These are phyloP conservation scores for Magnusiomyces tetraspermus DNA, from an alignment of 1,139 yeast genomes.

Conservation along the genomic window DNA sequence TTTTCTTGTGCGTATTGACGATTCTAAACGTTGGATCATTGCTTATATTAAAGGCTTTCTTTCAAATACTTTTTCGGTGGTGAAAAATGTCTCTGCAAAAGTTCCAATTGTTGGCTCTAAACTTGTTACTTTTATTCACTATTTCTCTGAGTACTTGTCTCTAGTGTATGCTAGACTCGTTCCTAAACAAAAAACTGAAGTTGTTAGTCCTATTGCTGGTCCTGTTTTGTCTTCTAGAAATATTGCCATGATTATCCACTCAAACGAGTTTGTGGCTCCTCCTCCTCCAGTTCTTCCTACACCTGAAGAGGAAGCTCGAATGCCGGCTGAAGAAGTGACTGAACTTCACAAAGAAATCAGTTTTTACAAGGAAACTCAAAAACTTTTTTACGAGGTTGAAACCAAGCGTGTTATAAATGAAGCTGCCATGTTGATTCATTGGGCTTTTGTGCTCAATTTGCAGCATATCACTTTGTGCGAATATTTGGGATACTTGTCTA, in stretches of 20 bases:
- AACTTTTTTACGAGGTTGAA: constrained; percentile 15
- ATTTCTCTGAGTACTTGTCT: not conserved
- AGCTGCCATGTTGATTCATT: constrained; percentile 19
- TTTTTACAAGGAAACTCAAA: constrained; percentile 10
- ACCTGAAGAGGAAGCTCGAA: constrained; percentile 11
- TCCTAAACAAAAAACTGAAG: not conserved
- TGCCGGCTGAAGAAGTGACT: constrained; percentile 12
- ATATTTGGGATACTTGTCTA: constrained; percentile 16
- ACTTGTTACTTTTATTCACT: not conserved
- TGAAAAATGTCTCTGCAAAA: not conserved
- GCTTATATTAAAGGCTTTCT: not conserved
- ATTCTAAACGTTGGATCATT: not conserved
- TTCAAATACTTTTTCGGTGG: not conserved
- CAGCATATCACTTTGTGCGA: constrained; percentile 21
- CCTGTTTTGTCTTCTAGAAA: not conserved
- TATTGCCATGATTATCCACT: constrained; percentile 18
- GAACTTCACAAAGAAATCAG: constrained; percentile 11
- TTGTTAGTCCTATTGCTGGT: not conserved
- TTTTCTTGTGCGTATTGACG: not conserved
- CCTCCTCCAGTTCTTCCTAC: constrained; percentile 20
- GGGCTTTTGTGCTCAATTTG: constrained; percentile 16
- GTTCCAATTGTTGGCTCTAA: not conserved
- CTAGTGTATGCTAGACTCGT: not conserved
- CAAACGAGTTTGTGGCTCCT: constrained; percentile 13
- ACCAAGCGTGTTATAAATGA: constrained; percentile 17